Percentiles rank a stretch among this genome's conserved stretches.
phyloP scores from a whole-genome alignment of 257 asterid genomes.

The Forsythia viridissima region DNA sequence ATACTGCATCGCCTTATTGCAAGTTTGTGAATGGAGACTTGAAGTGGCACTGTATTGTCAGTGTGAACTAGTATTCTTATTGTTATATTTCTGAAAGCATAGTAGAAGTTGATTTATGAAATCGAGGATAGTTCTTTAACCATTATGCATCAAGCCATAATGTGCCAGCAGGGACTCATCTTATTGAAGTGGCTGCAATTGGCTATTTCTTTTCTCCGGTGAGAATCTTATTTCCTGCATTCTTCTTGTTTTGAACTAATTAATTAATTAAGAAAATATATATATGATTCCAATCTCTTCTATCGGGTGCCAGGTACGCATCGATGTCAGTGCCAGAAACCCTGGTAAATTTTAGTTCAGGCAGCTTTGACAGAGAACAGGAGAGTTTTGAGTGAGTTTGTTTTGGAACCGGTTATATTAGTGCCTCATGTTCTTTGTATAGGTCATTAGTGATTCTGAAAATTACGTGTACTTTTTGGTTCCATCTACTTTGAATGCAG shows the following conservation, averaged over 20 bases:
- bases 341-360: constrained; percentile 82
- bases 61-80: constrained; percentile 13
- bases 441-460: background rate
- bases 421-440: background rate
- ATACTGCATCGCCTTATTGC: constrained; percentile 7
- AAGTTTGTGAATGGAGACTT: constrained; percentile 5
- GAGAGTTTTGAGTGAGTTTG: constrained; percentile 77
- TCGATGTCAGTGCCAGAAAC: constrained; percentile 95
- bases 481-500: constrained; percentile 43
- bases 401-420: constrained; percentile 80
- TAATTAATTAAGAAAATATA: constrained; percentile 1
- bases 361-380: constrained; percentile 96
- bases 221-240: constrained; percentile 32
- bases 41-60: constrained; percentile 12
- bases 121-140: constrained; percentile 49
- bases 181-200: constrained; percentile 85
- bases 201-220: constrained; percentile 97
- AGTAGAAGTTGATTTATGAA: constrained; percentile 4
- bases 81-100: constrained; percentile 17
- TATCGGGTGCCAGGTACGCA: constrained; percentile 61
- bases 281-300: constrained; percentile 8
- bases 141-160: constrained; percentile 59
- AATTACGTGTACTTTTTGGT: constrained; percentile 5
- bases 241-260: constrained; percentile 12
- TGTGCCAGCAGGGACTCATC: constrained; percentile 97